These are phyloP conservation scores for Peltaster fructicola DNA, from an alignment of 2,329 filamentous ascomycete species.

Conservation along the genomic window DNA sequence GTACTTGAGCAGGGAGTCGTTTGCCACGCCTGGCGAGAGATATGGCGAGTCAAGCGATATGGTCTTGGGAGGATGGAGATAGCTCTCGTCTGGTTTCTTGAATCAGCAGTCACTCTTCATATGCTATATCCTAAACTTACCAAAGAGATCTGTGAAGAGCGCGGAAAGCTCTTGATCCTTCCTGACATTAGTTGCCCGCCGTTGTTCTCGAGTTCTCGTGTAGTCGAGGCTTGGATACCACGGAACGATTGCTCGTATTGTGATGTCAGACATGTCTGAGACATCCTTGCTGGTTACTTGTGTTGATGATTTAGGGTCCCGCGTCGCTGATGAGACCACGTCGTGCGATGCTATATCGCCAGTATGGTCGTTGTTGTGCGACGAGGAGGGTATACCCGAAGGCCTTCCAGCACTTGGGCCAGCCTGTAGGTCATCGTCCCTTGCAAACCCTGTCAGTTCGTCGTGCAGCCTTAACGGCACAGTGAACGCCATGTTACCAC, in stretches of 20 bases:
- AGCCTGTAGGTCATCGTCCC: constrained; percentile 7
- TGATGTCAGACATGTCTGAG: constrained; percentile 17
- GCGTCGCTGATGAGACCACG: constrained; percentile 1
- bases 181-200: constrained; percentile 36
- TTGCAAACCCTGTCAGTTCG: constrained; percentile 20
- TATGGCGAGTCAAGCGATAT: constrained; percentile 39
- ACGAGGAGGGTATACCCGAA: too few species aligned
- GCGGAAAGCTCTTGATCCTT: constrained; percentile 34
- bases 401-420: not conserved
- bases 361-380: too few species aligned
- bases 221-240: constrained; percentile 49
- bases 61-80: constrained; percentile 23
- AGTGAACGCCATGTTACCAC: constrained; percentile 44
- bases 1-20: constrained; percentile 33
- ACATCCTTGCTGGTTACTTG: constrained; percentile 3
- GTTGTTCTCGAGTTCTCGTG: constrained; percentile 40
- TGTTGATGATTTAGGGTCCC: constrained; percentile 2
- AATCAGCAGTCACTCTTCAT: too few species aligned
- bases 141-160: constrained; percentile 34
- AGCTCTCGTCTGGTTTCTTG: too few species aligned
- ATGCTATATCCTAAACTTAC: too few species aligned
- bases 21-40: constrained; percentile 40
- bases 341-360: too few species aligned
- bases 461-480: constrained; percentile 41
- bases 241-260: constrained; percentile 38